Percentiles rank a stretch among this genome's conserved stretches.
phyloP scores from a whole-genome alignment of 257 asterid genomes.

The Ocimum tenuiflorum region DNA sequence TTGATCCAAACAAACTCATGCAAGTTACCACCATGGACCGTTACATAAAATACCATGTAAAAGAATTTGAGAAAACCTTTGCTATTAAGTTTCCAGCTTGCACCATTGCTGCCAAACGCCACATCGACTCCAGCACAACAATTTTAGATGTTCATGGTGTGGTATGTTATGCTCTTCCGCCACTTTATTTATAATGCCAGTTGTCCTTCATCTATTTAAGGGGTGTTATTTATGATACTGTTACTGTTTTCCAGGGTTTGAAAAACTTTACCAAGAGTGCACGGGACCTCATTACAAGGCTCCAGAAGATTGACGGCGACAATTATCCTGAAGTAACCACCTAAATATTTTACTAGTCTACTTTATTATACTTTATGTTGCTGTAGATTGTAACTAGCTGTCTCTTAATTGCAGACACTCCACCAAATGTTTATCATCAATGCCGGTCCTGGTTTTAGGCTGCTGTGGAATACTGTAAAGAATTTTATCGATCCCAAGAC shows the following conservation, averaged over 20 bases:
- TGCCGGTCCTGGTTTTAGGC: conserved; percentile 90
- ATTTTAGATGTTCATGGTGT: conserved; percentile 98
- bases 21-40: conserved; percentile 91
- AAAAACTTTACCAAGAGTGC: conserved; percentile 83
- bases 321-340: conserved; percentile 80
- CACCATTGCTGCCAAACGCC: conserved; percentile 88
- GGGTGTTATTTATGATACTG: not conserved
- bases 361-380: conserved; percentile 12
- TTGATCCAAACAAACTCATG: conserved; percentile 79
- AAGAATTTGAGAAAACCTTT: conserved; percentile 76
- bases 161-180: conserved; percentile 42
- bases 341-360: conserved; percentile 7
- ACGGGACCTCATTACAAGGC: conserved; percentile 73
- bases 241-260: conserved; percentile 50
- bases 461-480: conserved; percentile 84
- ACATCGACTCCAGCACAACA: conserved; percentile 91
- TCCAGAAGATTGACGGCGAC: conserved; percentile 92
- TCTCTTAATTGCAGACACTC: conserved; percentile 68
- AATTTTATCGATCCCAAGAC: conserved; percentile 88
- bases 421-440: conserved; percentile 94
- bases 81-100: conserved; percentile 89
- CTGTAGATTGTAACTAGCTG: conserved; percentile 1
- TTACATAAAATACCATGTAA: conserved; percentile 74
- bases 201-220: conserved; percentile 4
- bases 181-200: not conserved